phyloP scores from a whole-genome alignment of 768 basidiomycete genomes.

The Termitomyces sp. region DNA sequence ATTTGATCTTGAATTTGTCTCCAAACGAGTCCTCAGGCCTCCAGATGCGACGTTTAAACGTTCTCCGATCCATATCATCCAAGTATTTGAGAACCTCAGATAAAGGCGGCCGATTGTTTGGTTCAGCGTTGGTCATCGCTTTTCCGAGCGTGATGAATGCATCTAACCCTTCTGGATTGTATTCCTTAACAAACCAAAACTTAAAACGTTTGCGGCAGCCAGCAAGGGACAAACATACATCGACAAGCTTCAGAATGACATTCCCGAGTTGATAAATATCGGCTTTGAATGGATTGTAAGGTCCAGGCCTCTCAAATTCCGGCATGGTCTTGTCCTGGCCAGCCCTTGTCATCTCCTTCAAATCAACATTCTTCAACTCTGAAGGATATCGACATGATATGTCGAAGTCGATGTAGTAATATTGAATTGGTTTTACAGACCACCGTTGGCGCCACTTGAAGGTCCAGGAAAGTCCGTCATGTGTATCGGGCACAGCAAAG shows the following conservation, averaged over 20 bases:
- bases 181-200: background rate
- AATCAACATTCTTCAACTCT: background rate
- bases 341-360: background rate
- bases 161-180: background rate
- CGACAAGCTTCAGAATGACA: background rate
- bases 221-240: background rate
- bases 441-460: background rate
- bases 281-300: constrained; percentile 3
- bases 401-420: constrained; percentile 2
- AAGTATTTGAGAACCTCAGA: background rate
- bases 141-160: background rate
- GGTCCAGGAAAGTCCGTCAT: background rate
- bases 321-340: constrained; percentile 2
- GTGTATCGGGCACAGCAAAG: background rate
- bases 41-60: background rate
- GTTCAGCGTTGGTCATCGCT: background rate
- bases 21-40: background rate
- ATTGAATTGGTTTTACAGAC: constrained; percentile 8
- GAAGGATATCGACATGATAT: background rate
- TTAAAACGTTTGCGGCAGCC: background rate
- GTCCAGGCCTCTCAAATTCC: background rate
- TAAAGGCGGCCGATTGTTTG: background rate
- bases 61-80: background rate
- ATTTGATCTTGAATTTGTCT: background rate
- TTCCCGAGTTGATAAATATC: background rate